Base-by-base conservation (phyloP, 306 rosid genomes). In the Vigna nakashimae region DNA sequence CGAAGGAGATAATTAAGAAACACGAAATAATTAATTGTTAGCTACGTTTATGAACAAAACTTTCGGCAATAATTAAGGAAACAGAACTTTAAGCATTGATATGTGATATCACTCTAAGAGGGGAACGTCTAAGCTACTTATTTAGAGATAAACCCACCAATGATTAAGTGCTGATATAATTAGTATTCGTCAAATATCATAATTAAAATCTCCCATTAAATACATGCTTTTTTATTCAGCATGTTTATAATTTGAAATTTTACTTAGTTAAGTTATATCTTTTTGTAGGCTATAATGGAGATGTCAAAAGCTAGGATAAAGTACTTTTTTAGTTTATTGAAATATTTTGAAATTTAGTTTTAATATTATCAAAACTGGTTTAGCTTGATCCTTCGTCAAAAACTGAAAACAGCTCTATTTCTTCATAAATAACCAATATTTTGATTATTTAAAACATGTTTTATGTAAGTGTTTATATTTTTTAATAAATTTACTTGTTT, bases 121-220 rank as follows among this genome's bases (percentile, higher is more conserved):
- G 68, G 70, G 70, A 57, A 69, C 52, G 76, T 78, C 49, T 50
- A 79, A 71, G 76, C 82, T 46, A 78, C 82, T 78, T 50, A 78
- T 68, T 78, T 48, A 58, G 63, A 34, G 18, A 48, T 30, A 58
- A 56, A 28, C 51, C 75, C 70, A 48, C 52, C 30, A 60, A 70
- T 36, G 4, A 58, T 71, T 79, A 67, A 66, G 62, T 45, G n/a
- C 57, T 78, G 55, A 66, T 55, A 24, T 2, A 49, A 15, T 3
- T 45, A 45, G 12, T 45, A 11, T 5, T 4, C 7, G 12, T 32
- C 71, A 48, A 75, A 75, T 46, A n/a, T 18, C 43, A 65, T 10
- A 30, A 30, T 34, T 34, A 53, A 6, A 22, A 18, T 12, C 45
- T 13, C 38, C 7, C 38, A 34, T 34, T 34, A 34, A 30, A 30